Percentiles rank a stretch among this genome's conserved stretches.
These are phyloP conservation scores for Zygoascus meyerae DNA, from an alignment of 1,139 yeast species.

Conservation along the genomic window DNA sequence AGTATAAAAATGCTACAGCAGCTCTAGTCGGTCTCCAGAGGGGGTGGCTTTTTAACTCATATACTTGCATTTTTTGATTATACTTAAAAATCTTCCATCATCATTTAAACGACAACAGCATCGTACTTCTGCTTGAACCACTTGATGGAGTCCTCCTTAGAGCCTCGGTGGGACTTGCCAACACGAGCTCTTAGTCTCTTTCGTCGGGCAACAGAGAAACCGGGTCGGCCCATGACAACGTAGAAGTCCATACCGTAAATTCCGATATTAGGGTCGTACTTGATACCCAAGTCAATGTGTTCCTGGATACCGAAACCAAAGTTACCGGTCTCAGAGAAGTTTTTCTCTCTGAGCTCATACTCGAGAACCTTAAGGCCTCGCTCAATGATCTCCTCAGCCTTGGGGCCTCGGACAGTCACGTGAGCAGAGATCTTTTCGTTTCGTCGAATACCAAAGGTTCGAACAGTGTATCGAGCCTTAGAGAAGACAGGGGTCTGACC, in stretches of 20 bases:
- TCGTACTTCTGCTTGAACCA: constrained; percentile 99
- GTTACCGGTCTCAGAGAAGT: constrained; percentile 99
- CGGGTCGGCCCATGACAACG: constrained; percentile 99
- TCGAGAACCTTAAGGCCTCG: constrained; percentile 99
- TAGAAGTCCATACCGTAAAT: constrained; percentile 99
- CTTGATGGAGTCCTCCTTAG: constrained; percentile 88
- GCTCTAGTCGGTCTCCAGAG: no score
- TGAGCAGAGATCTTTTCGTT: constrained; percentile 99
- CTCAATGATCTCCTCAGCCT: constrained; percentile 99
- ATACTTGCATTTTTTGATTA: background rate
- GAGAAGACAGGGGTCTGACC: constrained; percentile 99
- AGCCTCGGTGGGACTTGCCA: constrained; percentile 91
- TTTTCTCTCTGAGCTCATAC: constrained; percentile 88
- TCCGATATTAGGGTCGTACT: constrained; percentile 99
- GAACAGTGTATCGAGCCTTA: constrained; percentile 99
- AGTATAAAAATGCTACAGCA: background rate
- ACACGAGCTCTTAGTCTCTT: constrained; percentile 87
- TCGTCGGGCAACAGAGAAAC: constrained; percentile 98
- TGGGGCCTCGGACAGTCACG: constrained; percentile 99
- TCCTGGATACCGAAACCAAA: constrained; percentile 99
- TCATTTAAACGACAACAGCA: constrained; percentile 66
- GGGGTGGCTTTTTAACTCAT: no score
- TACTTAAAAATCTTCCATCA: background rate
- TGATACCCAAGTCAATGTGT: constrained; percentile 99
- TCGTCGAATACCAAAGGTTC: constrained; percentile 99